Evolutionary conservation across 208 protist species (phyloP).

Genomic region (Trypanosoma avium): DNA sequence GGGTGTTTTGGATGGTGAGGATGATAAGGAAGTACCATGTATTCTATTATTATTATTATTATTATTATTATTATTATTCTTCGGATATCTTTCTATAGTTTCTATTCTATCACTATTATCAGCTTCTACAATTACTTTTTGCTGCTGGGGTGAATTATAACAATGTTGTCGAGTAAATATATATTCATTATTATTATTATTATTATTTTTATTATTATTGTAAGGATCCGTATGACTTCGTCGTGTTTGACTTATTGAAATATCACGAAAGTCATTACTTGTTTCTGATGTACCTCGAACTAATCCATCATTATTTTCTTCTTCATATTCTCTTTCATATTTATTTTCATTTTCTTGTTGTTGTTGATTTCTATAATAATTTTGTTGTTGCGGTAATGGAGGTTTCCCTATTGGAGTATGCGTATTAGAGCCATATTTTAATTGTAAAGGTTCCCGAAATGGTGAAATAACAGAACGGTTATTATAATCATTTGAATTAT

Average conservation of each 20-base stretch:
- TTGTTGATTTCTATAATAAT: neutral
- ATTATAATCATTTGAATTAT: neutral
- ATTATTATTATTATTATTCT: neutral
- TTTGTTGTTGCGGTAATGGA: slow-evolving; percentile 4
- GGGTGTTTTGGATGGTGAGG: too few species aligned
- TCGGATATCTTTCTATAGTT: neutral
- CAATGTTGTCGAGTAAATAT: too few species aligned
- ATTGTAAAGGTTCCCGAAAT: neutral
- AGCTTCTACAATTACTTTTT: neutral
- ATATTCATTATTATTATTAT: too few species aligned
- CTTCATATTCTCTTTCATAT: neutral
- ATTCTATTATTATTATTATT: neutral
- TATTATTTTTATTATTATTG: too few species aligned
- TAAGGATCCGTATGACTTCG: neutral
- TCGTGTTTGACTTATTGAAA: neutral
- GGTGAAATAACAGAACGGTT: neutral
- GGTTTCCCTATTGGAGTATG: neutral
- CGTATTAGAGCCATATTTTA: neutral
- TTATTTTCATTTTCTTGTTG: too few species aligned
- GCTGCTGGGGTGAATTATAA: too few species aligned
- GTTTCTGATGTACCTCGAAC: neutral
- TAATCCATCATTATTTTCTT: neutral
- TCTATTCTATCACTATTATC: neutral
- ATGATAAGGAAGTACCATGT: neutral
- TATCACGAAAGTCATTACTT: neutral